These are phyloP conservation scores for Tricharina praecox DNA, from an alignment of 495 filamentous ascomycete species.

Conservation along the genomic window DNA sequence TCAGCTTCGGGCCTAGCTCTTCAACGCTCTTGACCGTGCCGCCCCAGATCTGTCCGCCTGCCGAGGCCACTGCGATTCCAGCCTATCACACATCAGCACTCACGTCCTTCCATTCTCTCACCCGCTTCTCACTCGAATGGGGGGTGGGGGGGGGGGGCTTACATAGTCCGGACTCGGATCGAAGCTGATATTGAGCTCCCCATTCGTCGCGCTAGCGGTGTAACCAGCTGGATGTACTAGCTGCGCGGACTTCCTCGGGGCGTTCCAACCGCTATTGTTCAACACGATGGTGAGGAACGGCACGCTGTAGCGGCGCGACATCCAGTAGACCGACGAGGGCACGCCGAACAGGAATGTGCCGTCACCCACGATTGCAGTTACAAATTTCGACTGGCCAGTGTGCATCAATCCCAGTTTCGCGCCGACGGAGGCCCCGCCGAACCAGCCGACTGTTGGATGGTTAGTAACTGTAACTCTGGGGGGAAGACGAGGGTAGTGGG, in stretches of 20 bases:
- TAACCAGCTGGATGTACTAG: slow-evolving; percentile 73
- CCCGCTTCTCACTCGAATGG: too few species aligned
- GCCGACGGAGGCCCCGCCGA: slow-evolving; percentile 72
- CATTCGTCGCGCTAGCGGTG: slow-evolving; percentile 58
- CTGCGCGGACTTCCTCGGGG: slow-evolving; percentile 55
- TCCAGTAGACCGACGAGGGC: slow-evolving; percentile 87
- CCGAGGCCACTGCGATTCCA: slow-evolving; percentile 79
- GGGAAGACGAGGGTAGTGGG: not conserved
- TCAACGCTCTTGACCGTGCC: slow-evolving; percentile 43
- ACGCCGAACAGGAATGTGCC: slow-evolving; percentile 83
- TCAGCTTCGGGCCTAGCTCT: slow-evolving; percentile 44
- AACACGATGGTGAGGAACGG: slow-evolving; percentile 80
- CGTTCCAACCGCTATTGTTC: slow-evolving; percentile 93
- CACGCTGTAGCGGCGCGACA: slow-evolving; percentile 66
- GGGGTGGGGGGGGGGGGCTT: not conserved
- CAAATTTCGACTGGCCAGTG: slow-evolving; percentile 41
- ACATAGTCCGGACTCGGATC: slow-evolving; percentile 69
- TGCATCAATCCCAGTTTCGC: slow-evolving; percentile 62
- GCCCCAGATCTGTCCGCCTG: slow-evolving; percentile 55
- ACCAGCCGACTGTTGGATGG: slow-evolving; percentile 52
- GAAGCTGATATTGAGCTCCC: slow-evolving; percentile 82
- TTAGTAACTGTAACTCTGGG: too few species aligned
- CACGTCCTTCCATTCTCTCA: not conserved
- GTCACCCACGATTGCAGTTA: slow-evolving; percentile 84
- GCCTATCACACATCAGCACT: slow-evolving; percentile 23